These are phyloP conservation scores for Tagetes erecta DNA, from an alignment of 129 eudicot genomes.

Conservation along the genomic window DNA sequence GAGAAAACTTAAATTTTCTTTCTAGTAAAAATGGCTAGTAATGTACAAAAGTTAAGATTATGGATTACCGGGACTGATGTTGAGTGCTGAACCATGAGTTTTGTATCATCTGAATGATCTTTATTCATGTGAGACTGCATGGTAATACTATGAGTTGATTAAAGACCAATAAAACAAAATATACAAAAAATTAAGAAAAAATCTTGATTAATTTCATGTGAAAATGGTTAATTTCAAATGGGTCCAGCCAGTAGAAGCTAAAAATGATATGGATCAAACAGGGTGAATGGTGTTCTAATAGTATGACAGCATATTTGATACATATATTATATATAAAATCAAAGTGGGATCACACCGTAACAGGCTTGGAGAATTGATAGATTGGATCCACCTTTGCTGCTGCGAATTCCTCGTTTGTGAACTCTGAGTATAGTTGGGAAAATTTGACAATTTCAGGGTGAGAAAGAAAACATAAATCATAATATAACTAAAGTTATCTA, in stretches of 20 bases:
- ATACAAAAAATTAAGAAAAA: background rate
- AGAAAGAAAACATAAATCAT: conserved; percentile 5
- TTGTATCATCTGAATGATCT: conserved; percentile 89
- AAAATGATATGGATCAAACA: background rate
- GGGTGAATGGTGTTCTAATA: background rate
- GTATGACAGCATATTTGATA: background rate
- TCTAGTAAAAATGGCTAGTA: background rate
- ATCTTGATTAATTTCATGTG: background rate
- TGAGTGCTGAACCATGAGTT: conserved; percentile 86
- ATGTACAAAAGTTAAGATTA: conserved; percentile 20
- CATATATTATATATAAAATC: background rate
- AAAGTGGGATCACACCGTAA: conserved; percentile 51
- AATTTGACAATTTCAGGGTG: conserved; percentile 1
- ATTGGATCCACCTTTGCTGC: conserved; percentile 86
- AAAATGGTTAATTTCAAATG: background rate
- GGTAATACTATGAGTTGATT: conserved; percentile 1
- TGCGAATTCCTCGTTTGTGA: conserved; percentile 64
- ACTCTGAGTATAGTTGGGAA: conserved; percentile 49
- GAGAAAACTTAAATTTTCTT: conserved; percentile 11
- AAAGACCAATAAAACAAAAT: conserved; percentile 1
- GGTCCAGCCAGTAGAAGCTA: background rate
- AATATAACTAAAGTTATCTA: conserved; percentile 7
- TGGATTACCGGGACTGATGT: conserved; percentile 76
- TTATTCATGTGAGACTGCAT: conserved; percentile 95
- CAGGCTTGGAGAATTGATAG: conserved; percentile 88